A percentile compares a stretch with the other conserved stretches of the same genome.
Evolutionary conservation across 805 yeast genomes (phyloP).

Genomic region (Ogataea populi-albae): DNA sequence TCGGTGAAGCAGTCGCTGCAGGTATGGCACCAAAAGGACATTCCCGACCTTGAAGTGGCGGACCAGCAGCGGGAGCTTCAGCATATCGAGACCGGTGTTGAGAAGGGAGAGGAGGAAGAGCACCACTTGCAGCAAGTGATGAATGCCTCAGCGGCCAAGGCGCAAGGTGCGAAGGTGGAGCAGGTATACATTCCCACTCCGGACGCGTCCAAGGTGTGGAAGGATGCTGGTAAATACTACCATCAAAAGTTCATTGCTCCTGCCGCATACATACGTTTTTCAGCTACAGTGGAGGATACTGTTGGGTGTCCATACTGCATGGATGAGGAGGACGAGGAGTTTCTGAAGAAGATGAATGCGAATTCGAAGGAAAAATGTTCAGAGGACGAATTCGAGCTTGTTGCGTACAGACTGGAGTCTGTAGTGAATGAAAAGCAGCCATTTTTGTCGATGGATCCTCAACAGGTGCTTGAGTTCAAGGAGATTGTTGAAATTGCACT

Average conservation of each 20-base stretch:
- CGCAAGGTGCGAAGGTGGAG: slow-evolving; percentile 49
- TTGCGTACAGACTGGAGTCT: slow-evolving; percentile 71
- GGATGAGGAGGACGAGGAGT: slow-evolving; percentile 85
- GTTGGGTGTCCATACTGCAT: slow-evolving; percentile 80
- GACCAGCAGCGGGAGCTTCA: slow-evolving; percentile 83
- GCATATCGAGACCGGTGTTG: slow-evolving; percentile 95
- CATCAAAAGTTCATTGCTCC: slow-evolving; percentile 67
- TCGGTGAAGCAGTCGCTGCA: slow-evolving; percentile 85
- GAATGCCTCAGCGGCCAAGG: slow-evolving; percentile 69
- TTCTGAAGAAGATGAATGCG: slow-evolving; percentile 44
- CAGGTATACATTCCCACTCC: slow-evolving; percentile 93
- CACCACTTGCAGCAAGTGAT: slow-evolving; percentile 92
- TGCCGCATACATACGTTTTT: slow-evolving; percentile 75
- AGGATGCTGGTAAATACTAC: slow-evolving; percentile 72
- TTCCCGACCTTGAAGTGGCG: slow-evolving; percentile 75
- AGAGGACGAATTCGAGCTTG: slow-evolving; percentile 82
- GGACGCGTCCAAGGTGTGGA: slow-evolving; percentile 83
- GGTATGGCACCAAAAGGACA: slow-evolving; percentile 71
- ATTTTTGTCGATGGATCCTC: slow-evolving; percentile 79
- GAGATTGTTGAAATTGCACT: slow-evolving; percentile 59
- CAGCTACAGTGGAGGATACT: slow-evolving; percentile 96
- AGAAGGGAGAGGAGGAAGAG: slow-evolving; percentile 95
- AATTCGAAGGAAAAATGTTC: slow-evolving; percentile 45
- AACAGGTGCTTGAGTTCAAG: slow-evolving; percentile 63
- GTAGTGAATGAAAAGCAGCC: slow-evolving; percentile 83